phyloP scores from a whole-genome alignment of 495 filamentous ascomycete genomes.

The Clavariopsis aquatica region DNA sequence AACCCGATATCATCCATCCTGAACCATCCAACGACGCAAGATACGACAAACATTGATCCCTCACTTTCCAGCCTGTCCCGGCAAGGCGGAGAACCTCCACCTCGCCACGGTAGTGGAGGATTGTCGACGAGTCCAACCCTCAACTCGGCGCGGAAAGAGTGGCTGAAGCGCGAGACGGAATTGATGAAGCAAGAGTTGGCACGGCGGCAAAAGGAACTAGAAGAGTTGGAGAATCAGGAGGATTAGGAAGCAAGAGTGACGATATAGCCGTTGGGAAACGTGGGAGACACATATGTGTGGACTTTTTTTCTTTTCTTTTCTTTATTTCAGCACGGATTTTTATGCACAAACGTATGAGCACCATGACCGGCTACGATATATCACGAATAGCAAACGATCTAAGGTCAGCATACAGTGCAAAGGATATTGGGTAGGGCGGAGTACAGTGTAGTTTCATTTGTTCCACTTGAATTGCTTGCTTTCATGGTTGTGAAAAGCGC shows the following conservation, averaged over 20 bases:
- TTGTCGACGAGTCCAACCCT: conserved; percentile 42
- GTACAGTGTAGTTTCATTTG: no score
- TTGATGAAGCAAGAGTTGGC: conserved; percentile 72
- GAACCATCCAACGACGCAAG: conserved; percentile 18
- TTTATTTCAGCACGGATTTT: no score
- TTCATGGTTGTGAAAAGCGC: no score
- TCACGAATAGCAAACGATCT: no score
- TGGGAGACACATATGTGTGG: no score
- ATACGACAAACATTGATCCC: conserved; percentile 34
- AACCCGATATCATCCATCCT: conserved; percentile 31
- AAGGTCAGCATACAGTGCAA: no score
- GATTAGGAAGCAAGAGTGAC: background rate
- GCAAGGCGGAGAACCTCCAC: background rate
- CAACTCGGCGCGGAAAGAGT: conserved; percentile 26
- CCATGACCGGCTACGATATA: no score
- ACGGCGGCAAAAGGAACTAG: conserved; percentile 77
- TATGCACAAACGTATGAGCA: no score
- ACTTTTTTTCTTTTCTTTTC: no score
- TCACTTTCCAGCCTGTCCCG: conserved; percentile 18
- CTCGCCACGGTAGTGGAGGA: background rate
- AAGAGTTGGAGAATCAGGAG: conserved; percentile 48
- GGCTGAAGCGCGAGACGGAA: conserved; percentile 72
- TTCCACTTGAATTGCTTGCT: no score
- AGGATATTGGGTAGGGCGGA: no score
- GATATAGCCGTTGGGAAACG: no score